Evolutionary conservation across 2,329 filamentous ascomycete genomes (phyloP), one percentile per base, ranked within the genome.

Genomic region (Onygenales sp.): DNA sequence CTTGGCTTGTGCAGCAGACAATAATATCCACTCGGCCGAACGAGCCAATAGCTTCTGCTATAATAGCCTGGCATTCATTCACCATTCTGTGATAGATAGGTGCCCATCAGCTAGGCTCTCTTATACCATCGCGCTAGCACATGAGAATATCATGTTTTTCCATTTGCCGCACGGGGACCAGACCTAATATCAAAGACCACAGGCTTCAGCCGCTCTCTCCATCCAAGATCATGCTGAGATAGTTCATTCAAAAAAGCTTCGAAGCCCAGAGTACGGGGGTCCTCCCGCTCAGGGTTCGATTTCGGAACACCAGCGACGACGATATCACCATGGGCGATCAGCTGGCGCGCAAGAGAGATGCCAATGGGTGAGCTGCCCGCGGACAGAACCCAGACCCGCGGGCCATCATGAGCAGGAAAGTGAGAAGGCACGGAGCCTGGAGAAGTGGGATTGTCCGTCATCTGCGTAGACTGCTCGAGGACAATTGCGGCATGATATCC

Each of bases 381-480:
- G 9, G 91, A 95, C 59, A 98, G 76, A 66, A 98, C 84, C 93
- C 93, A 97, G 64, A 92, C 89, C 64, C 92, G 85, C 50, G 91
- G 90, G 49, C 77, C 78, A 65, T 78, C 77, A 68, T 83, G 80
- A 33, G 76, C 72, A 43, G 82, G 82, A 60, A 83, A 84, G 56
- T 79, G 79, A 46, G 63, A 59, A 55, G 64, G 66, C 56, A 64
- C 61, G 57, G 59, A 60, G 55, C 67, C 65, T 59, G 62, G 59
- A 52, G 63, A 64, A 50, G 65, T 61, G 42, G 59, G 60, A 57
- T 66, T 68, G 55, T 72, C 68, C 60, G 64, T 63, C 64, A 72
- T 73, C 53, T 54, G 59, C 58, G 59, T 61, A 49, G 46, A 14
- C 10, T 14, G 13, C 47, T 32, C 3, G n/a, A n/a, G 17, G 17